Evolutionary conservation across 208 protist genomes (phyloP), one percentile per base, ranked within the genome.

Genomic region (Trypanosoma cruzi): DNA sequence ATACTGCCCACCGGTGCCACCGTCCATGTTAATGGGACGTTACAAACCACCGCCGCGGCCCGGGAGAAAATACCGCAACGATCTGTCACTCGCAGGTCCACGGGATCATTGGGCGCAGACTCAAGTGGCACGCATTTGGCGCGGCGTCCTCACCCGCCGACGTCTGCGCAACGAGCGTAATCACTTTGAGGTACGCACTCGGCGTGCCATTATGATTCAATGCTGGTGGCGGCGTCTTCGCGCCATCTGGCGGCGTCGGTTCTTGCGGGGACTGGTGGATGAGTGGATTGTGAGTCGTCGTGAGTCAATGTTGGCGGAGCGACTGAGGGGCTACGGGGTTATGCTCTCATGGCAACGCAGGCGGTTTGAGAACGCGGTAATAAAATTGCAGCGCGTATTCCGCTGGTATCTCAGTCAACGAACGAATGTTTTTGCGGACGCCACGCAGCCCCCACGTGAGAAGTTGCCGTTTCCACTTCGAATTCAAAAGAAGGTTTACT

Each of bases 341-440:
- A 85, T 94, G 67, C 82, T 92, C 64, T 86, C 79, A 54, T 96
- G 90, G 90, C 90, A 96, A 75, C 79, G 79, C 44, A 58, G 68
- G 56, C 80, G 77, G 13, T 92, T 79, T 66, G 90, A 93, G 49
- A 44, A 64, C 18, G 87, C 90, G 1, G 88, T 88, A n/a, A 52
- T 84, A 32, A 71, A 78, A 42, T 64, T 96, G 40, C 90, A 96
- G 70, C 85, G 77, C 0, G 64, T 79, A 14, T 68, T 84, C 62
- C 85, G 90, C 42, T 93, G 88, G 88, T 82, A 79, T 58, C 68
- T 81, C 48, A 77, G 79, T 56, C 48, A 64, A 22, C 72, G 77
- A 69, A 32, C 50, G 56, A 70, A 75, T 34, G 34, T 61, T 20
- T 52, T 57, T 54, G 59, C 50, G 54, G 68, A 77, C 8, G 63